A percentile compares a stretch with the other conserved stretches of the same genome.
Evolutionary conservation across 306 rosid genomes (phyloP).

Genomic region (Crataegus laevigata): DNA sequence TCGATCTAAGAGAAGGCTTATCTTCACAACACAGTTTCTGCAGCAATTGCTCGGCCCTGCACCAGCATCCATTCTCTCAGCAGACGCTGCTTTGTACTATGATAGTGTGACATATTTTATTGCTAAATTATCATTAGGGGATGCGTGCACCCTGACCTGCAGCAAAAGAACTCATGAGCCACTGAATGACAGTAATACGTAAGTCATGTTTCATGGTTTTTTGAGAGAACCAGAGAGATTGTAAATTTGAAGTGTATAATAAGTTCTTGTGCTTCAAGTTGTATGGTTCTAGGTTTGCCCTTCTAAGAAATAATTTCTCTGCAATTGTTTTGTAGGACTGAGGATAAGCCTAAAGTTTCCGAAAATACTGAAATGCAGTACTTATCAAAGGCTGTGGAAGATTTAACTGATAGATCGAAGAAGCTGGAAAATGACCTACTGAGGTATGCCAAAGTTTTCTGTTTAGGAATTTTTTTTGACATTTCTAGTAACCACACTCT

Average conservation of each 20-base stretch:
- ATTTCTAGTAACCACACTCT: background rate
- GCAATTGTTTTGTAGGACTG: constrained; percentile 23
- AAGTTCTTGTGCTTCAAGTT: background rate
- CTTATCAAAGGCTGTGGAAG: constrained; percentile 27
- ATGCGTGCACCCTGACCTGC: constrained; percentile 41
- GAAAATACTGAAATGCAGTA: constrained; percentile 13
- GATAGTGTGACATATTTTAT: constrained; percentile 34
- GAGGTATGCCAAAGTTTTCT: constrained; percentile 23
- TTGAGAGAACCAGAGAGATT: background rate
- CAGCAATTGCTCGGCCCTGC: constrained; percentile 46
- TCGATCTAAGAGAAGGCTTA: constrained; percentile 44
- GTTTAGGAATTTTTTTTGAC: background rate
- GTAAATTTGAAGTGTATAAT: background rate
- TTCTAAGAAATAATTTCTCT: background rate
- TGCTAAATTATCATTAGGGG: constrained; percentile 34
- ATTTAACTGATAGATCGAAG: constrained; percentile 21
- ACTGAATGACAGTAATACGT: constrained; percentile 18
- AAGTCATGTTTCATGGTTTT: constrained; percentile 16
- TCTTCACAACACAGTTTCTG: constrained; percentile 34
- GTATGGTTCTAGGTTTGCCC: background rate
- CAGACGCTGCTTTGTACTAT: constrained; percentile 29
- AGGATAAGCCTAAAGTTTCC: constrained; percentile 23
- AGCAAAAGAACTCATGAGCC: constrained; percentile 4
- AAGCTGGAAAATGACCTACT: constrained; percentile 38
- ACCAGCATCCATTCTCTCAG: constrained; percentile 30